Conservation (phyloP, 768 basidiomycete genomes). For the Collybia mongolica region DNA sequence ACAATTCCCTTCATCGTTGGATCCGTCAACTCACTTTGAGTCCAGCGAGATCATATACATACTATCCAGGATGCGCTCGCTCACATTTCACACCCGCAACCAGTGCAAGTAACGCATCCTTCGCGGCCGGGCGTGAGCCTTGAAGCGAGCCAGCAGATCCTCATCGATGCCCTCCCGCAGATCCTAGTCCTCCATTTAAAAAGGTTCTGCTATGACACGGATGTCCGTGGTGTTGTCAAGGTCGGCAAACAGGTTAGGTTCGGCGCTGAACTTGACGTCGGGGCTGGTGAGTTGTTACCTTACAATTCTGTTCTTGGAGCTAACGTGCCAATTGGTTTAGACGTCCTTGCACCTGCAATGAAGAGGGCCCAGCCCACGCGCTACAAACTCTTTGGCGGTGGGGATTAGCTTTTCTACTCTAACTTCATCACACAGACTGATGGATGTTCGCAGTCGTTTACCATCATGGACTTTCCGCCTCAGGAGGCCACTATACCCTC, state of each 20-base stretch:
- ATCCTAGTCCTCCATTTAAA: slow-evolving; percentile 89
- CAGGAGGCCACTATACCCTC: slow-evolving; percentile 94
- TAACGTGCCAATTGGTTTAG: slow-evolving; percentile 25
- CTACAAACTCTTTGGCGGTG: slow-evolving; percentile 86
- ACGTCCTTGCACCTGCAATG: slow-evolving; percentile 58
- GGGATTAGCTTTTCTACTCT: slow-evolving; percentile 16
- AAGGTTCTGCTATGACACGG: slow-evolving; percentile 83
- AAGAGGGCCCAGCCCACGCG: slow-evolving; percentile 43
- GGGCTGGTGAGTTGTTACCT: slow-evolving; percentile 46
- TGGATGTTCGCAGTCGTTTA: slow-evolving; percentile 61
- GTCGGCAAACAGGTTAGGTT: slow-evolving; percentile 80
- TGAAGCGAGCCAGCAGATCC: slow-evolving; percentile 62
- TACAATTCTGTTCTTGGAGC: no score
- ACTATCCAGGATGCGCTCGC: slow-evolving; percentile 83
- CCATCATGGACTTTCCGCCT: slow-evolving; percentile 89
- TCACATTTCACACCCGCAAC: slow-evolving; percentile 75
- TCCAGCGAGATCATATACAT: slow-evolving; percentile 67
- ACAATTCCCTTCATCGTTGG: slow-evolving; percentile 9
- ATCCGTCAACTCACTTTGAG: not conserved
- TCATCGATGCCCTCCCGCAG: slow-evolving; percentile 81
- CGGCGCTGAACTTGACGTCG: slow-evolving; percentile 75
- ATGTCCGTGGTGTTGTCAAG: slow-evolving; percentile 78
- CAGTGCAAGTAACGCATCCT: slow-evolving; percentile 70
- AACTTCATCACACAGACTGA: not conserved
- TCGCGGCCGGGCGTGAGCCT: slow-evolving; percentile 55